These are phyloP conservation scores for Botrytis deweyae DNA, from an alignment of 2,329 filamentous ascomycete species.

Conservation along the genomic window DNA sequence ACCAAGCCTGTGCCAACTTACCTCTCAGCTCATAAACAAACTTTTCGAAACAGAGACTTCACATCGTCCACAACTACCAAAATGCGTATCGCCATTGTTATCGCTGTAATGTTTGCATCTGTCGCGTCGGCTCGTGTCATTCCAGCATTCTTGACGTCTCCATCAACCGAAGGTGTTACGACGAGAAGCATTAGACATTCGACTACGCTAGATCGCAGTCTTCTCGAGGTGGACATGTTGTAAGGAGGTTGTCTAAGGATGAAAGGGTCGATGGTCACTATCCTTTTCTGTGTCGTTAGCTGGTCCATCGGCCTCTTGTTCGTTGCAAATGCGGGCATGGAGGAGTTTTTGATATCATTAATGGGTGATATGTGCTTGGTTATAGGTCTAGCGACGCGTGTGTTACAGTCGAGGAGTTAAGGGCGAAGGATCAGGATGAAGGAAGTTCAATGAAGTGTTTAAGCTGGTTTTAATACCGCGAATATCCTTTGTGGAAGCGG, in stretches of 20 bases:
- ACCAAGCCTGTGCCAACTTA: neutral
- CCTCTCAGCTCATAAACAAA: neutral
- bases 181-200: neutral
- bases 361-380: neutral
- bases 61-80: neutral
- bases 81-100: constrained; percentile 22
- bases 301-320: neutral
- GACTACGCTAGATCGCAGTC: neutral
- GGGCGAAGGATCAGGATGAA: neutral
- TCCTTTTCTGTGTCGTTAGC: no score
- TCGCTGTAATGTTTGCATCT: constrained; percentile 19
- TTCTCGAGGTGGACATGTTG: neutral
- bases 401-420: neutral
- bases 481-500: no score
- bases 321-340: neutral
- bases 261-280: neutral
- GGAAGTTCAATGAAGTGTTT: neutral
- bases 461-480: neutral
- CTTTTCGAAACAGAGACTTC: no score
- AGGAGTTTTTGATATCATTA: neutral
- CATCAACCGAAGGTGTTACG: neutral
- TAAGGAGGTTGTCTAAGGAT: neutral
- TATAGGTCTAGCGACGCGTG: neutral
- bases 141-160: constrained; percentile 21
- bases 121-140: constrained; percentile 23